These are phyloP conservation scores for Neurospora intermedia DNA, from an alignment of 495 filamentous ascomycete species.

Conservation along the genomic window DNA sequence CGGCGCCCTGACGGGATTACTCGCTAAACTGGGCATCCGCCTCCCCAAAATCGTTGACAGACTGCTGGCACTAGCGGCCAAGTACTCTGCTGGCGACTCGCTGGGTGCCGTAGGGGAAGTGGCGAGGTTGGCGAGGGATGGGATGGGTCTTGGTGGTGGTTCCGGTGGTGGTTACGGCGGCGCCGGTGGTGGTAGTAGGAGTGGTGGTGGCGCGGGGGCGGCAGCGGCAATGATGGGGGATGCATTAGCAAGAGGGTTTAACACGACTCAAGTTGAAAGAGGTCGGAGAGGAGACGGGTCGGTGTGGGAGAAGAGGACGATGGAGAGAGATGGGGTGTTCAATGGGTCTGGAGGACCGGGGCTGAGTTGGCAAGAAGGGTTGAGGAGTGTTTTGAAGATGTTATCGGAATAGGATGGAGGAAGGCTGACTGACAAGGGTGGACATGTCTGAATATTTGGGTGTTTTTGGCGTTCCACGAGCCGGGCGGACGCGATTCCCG, in stretches of 20 bases:
- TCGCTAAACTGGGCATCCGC: slow-evolving; percentile 64
- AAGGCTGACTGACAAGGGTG: not conserved
- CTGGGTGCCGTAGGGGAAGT: slow-evolving; percentile 44
- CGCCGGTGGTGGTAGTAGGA: not conserved
- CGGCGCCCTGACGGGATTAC: slow-evolving; percentile 61
- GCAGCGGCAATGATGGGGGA: slow-evolving; percentile 12
- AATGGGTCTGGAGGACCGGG: slow-evolving; percentile 13
- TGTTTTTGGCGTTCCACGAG: not conserved
- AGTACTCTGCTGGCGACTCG: slow-evolving; percentile 41
- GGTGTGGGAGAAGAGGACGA: slow-evolving; percentile 26
- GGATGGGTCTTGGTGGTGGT: slow-evolving; percentile 6
- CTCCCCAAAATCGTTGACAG: slow-evolving; percentile 50
- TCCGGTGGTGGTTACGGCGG: not conserved
- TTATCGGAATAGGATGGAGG: slow-evolving; percentile 35
- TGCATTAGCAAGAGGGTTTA: slow-evolving; percentile 17
- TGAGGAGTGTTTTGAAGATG: slow-evolving; percentile 55
- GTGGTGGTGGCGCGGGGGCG: slow-evolving; percentile 9
- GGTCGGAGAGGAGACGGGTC: not conserved
- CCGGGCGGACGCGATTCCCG: not conserved
- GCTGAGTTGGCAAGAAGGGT: slow-evolving; percentile 33
- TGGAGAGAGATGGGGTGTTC: slow-evolving; percentile 21
- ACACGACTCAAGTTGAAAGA: not conserved
- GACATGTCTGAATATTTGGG: not conserved
- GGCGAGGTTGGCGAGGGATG: slow-evolving; percentile 30
- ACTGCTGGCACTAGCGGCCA: slow-evolving; percentile 43